Percentiles rank a stretch among this genome's conserved stretches.
phyloP scores from a whole-genome alignment of 768 basidiomycete species.

The Thelephora ganbajun region DNA sequence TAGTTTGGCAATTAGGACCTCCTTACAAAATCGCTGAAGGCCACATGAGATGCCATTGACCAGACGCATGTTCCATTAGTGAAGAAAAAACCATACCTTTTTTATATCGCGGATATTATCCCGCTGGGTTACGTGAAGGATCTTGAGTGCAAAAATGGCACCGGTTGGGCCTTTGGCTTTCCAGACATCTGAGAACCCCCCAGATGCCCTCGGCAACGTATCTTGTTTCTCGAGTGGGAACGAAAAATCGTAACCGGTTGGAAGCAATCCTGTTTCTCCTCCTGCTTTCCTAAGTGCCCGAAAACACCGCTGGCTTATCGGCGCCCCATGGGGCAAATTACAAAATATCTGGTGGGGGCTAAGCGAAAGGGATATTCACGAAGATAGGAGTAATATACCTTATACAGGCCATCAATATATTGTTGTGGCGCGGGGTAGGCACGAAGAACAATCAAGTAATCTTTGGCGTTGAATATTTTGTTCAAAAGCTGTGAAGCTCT shows the following conservation, averaged over 20 bases:
- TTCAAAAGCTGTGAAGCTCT: too few species aligned
- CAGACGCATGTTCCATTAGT: not conserved
- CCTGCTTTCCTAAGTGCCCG: not conserved
- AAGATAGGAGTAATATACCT: too few species aligned
- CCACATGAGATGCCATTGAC: not conserved
- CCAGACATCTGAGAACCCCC: slow-evolving; percentile 1
- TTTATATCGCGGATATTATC: not conserved
- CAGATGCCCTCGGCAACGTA: not conserved
- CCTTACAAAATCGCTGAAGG: not conserved
- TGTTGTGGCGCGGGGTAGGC: too few species aligned
- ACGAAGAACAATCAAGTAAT: too few species aligned
- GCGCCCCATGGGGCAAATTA: too few species aligned
- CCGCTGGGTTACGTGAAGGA: not conserved
- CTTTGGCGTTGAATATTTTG: too few species aligned
- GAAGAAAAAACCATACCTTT: not conserved
- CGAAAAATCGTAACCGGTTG: not conserved
- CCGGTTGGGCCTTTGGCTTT: not conserved
- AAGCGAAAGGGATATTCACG: too few species aligned
- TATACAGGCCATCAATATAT: too few species aligned
- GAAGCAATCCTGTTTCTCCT: not conserved
- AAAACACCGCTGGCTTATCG: not conserved
- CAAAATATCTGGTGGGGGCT: too few species aligned
- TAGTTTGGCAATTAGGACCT: not conserved
- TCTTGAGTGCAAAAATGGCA: slow-evolving; percentile 1
- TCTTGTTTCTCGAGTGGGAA: not conserved